Percentiles rank a stretch among this genome's conserved stretches.
Conservation (phyloP, 1,139 yeast genomes). For the Casaregolazyma suthepensis region DNA sequence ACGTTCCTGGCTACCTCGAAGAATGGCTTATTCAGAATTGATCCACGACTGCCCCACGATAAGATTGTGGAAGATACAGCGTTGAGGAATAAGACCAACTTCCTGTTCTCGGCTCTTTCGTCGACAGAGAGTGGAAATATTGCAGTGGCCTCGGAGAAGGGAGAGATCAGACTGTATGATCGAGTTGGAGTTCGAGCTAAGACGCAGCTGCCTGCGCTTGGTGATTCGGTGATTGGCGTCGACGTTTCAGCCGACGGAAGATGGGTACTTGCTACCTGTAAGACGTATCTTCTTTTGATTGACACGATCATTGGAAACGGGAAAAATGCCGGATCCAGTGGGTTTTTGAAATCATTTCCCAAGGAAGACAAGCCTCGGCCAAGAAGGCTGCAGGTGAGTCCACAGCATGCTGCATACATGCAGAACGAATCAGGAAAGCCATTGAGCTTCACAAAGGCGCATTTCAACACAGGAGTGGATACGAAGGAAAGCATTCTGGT, state of each 20-base stretch:
- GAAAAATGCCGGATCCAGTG: conserved; percentile 53
- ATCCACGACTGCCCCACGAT: conserved; percentile 63
- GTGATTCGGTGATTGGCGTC: conserved; percentile 61
- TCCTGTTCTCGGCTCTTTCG: conserved; percentile 52
- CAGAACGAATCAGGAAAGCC: conserved; percentile 46
- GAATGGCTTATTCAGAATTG: conserved; percentile 64
- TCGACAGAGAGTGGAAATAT: conserved; percentile 69
- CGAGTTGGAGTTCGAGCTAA: conserved; percentile 68
- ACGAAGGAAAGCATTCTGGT: conserved; percentile 65
- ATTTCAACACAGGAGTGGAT: conserved; percentile 63
- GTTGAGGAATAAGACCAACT: conserved; percentile 38
- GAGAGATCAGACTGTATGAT: conserved; percentile 71
- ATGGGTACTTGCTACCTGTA: conserved; percentile 77
- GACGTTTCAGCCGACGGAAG: conserved; percentile 76
- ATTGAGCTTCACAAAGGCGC: conserved; percentile 62
- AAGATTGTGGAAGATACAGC: conserved; percentile 45
- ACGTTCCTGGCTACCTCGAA: conserved; percentile 65
- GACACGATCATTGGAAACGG: conserved; percentile 62
- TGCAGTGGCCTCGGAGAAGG: conserved; percentile 70
- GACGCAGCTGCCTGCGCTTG: conserved; percentile 72
- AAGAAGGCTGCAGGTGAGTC: conserved; percentile 56
- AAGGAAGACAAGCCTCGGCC: conserved; percentile 65
- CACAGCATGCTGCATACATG: conserved; percentile 69
- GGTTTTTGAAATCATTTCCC: conserved; percentile 61
- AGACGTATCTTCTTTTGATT: conserved; percentile 58